phyloP scores from a whole-genome alignment of 805 yeast species.

The Scheffersomyces amazonensis region DNA sequence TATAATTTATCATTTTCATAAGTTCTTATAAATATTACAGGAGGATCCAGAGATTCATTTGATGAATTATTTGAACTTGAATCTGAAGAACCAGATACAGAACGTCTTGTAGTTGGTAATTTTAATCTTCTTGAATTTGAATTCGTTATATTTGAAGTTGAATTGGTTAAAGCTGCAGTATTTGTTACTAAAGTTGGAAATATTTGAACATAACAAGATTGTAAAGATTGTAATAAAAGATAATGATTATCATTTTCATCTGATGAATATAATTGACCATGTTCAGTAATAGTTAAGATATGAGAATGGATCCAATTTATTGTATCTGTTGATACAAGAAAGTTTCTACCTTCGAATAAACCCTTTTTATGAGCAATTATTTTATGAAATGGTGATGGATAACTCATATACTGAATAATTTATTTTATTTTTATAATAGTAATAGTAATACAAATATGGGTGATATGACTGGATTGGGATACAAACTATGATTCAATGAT shows the following conservation, averaged over 20 bases:
- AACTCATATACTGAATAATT: conserved; percentile 17
- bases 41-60: conserved; percentile 18
- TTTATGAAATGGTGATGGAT: conserved; percentile 25
- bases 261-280: conserved; percentile 31
- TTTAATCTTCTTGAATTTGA: background rate
- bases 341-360: conserved; percentile 26
- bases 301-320: conserved; percentile 32
- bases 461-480: too few relatives aligned
- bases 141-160: background rate
- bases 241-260: conserved; percentile 28
- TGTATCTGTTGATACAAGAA: conserved; percentile 36
- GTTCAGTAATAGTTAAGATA: conserved; percentile 25
- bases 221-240: conserved; percentile 31
- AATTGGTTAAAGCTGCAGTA: background rate
- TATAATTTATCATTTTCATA: conserved; percentile 37
- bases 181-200: conserved; percentile 19
- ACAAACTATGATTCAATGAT: too few relatives aligned
- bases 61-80: background rate
- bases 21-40: conserved; percentile 39
- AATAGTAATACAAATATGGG: too few relatives aligned
- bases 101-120: background rate
- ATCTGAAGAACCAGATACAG: background rate
- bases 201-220: conserved; percentile 39
- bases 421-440: too few relatives aligned
- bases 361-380: conserved; percentile 33